Evolutionary conservation across 2,329 filamentous ascomycete species (phyloP).

Genomic region (Hyphodiscus sp.): DNA sequence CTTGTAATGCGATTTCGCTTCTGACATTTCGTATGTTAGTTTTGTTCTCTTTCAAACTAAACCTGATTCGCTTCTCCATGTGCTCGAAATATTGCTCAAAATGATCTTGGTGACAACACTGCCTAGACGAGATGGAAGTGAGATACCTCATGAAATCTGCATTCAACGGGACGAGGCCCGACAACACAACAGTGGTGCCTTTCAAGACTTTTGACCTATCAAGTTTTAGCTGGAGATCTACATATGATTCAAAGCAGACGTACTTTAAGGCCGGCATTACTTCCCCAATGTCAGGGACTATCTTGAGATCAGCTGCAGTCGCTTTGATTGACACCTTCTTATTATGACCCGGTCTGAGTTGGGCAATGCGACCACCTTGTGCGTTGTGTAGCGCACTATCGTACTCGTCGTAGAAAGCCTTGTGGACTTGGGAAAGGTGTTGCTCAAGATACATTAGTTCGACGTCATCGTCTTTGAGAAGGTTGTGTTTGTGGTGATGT

Average conservation of each 20-base stretch:
- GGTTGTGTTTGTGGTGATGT: conserved; percentile 54
- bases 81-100: no score
- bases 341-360: conserved; percentile 30
- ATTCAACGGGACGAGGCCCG: conserved; percentile 80
- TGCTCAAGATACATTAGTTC: conserved; percentile 73
- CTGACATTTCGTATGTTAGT: conserved; percentile 30
- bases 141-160: conserved; percentile 59
- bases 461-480: conserved; percentile 81
- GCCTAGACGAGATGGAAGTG: conserved; percentile 15
- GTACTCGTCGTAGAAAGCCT: conserved; percentile 77
- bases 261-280: conserved; percentile 79
- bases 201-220: conserved; percentile 55
- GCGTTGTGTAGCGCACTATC: conserved; percentile 43
- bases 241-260: neutral
- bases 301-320: conserved; percentile 39
- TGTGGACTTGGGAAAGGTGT: conserved; percentile 70
- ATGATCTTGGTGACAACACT: no score
- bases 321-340: conserved; percentile 41
- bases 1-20: conserved; percentile 83
- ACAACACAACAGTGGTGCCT: conserved; percentile 76
- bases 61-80: no score
- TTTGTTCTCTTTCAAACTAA: neutral
- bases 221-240: conserved; percentile 15
- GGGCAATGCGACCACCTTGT: conserved; percentile 35
- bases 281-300: conserved; percentile 77